Conservation (phyloP, 2,329 filamentous ascomycete genomes). For the Penicillium sp. region DNA sequence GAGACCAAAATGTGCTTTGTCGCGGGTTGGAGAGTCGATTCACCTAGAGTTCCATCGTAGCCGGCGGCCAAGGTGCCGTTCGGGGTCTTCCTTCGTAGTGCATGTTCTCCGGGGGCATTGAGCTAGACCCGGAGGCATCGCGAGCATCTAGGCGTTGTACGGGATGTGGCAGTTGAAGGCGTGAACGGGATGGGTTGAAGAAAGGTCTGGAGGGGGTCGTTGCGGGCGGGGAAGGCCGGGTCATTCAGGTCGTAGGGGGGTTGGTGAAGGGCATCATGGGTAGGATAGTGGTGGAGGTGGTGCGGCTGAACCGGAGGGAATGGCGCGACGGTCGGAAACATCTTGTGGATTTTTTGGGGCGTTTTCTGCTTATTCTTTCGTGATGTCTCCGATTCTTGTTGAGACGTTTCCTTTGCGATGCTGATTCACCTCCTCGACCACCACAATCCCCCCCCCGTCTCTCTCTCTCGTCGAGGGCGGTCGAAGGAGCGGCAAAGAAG, state of each 20-base stretch:
- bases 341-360: too few relatives aligned
- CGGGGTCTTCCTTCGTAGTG: constrained; percentile 85
- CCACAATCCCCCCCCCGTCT: constrained; percentile 12
- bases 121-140: constrained; percentile 25
- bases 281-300: constrained; percentile 33
- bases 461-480: constrained; percentile 9
- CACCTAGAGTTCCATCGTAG: constrained; percentile 79
- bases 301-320: constrained; percentile 45
- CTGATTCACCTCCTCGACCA: constrained; percentile 16
- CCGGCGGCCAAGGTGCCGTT: constrained; percentile 86
- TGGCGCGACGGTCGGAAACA: constrained; percentile 50
- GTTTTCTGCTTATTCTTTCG: too few relatives aligned
- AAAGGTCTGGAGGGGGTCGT: constrained; percentile 27
- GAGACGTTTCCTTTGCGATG: too few relatives aligned
- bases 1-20: constrained; percentile 81
- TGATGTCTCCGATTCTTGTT: too few relatives aligned
- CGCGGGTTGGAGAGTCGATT: constrained; percentile 69
- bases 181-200: constrained; percentile 31
- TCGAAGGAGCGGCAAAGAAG: too few relatives aligned
- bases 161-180: constrained; percentile 40
- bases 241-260: constrained; percentile 33
- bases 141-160: constrained; percentile 37
- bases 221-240: constrained; percentile 23
- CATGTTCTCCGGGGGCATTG: constrained; percentile 59
- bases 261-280: constrained; percentile 29